These are phyloP conservation scores for Bauhinia variegata DNA, from an alignment of 306 rosid species.

Conservation along the genomic window DNA sequence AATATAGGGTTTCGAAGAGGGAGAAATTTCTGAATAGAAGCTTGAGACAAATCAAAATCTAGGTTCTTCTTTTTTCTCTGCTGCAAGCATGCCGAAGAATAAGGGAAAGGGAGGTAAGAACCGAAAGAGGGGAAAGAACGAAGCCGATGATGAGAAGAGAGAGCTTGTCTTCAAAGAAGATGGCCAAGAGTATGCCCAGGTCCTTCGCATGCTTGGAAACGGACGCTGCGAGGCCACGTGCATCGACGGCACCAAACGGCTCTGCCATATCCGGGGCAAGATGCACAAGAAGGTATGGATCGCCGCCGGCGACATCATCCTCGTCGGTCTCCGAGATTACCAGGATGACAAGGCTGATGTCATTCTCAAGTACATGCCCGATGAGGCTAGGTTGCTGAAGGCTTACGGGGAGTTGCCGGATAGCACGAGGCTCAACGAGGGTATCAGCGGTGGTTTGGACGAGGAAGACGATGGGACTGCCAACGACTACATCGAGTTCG, in stretches of 20 bases:
- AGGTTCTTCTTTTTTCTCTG: neutral
- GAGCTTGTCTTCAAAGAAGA: constrained; percentile 54
- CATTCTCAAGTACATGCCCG: constrained; percentile 54
- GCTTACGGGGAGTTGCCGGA: constrained; percentile 51
- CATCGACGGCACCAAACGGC: constrained; percentile 51
- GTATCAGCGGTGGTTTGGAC: constrained; percentile 42
- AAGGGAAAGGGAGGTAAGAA: constrained; percentile 67
- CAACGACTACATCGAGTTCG: constrained; percentile 46
- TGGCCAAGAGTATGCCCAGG: constrained; percentile 51
- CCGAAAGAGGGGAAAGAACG: constrained; percentile 60
- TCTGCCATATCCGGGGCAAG: constrained; percentile 56
- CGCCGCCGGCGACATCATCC: constrained; percentile 53
- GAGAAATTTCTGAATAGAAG: neutral
- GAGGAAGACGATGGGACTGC: constrained; percentile 44
- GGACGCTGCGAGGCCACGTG: constrained; percentile 53
- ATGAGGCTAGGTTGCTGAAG: constrained; percentile 47
- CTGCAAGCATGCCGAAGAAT: constrained; percentile 53
- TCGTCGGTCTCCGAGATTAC: constrained; percentile 47
- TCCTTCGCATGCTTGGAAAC: constrained; percentile 43
- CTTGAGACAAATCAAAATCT: neutral
- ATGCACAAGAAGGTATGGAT: constrained; percentile 64
- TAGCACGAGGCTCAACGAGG: constrained; percentile 38
- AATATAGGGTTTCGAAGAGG: constrained; percentile 27
- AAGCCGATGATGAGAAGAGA: constrained; percentile 55
- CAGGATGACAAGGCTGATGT: constrained; percentile 56